These are phyloP conservation scores for Tulasnella calospora DNA, from an alignment of 768 basidiomycete species.

Conservation along the genomic window DNA sequence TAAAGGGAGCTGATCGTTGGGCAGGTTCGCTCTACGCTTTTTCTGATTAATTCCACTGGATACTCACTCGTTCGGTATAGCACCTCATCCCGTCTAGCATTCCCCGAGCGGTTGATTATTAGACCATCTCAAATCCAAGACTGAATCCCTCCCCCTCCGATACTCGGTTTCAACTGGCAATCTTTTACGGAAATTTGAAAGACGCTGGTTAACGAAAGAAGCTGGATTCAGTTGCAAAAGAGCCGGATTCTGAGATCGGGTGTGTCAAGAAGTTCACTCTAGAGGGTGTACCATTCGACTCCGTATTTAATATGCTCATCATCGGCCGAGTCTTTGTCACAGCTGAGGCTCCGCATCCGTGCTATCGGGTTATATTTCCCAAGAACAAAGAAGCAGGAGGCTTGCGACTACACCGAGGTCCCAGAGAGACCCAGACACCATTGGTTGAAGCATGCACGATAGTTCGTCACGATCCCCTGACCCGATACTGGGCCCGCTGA, in stretches of 20 bases:
- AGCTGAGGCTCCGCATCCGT: slow-evolving; percentile 43
- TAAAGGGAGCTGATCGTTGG: slow-evolving; percentile 45
- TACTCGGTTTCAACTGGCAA: slow-evolving; percentile 51
- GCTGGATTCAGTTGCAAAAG: slow-evolving; percentile 37
- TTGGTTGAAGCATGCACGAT: slow-evolving; percentile 48
- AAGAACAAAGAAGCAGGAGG: slow-evolving; percentile 36
- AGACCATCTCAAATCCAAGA: slow-evolving; percentile 53
- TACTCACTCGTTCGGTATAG: slow-evolving; percentile 29
- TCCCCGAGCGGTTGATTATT: slow-evolving; percentile 47
- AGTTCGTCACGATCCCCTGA: background rate
- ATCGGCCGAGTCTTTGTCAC: slow-evolving; percentile 31
- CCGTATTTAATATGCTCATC: slow-evolving; percentile 38
- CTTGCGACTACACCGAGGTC: slow-evolving; percentile 44
- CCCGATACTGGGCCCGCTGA: background rate
- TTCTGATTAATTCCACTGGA: slow-evolving; percentile 24
- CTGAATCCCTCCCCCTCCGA: slow-evolving; percentile 47
- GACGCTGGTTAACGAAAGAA: slow-evolving; percentile 35
- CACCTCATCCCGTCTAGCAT: slow-evolving; percentile 50
- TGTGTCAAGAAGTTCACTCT: slow-evolving; percentile 38
- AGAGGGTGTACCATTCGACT: slow-evolving; percentile 30
- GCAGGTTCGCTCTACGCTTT: slow-evolving; percentile 28
- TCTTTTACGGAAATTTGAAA: slow-evolving; percentile 49
- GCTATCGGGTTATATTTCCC: slow-evolving; percentile 27
- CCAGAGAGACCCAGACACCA: slow-evolving; percentile 41
- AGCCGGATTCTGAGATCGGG: slow-evolving; percentile 33